Percentiles rank a stretch among this genome's conserved stretches.
phyloP scores from a whole-genome alignment of 108 stramenopile genomes.

The Skeletonema costatum region DNA sequence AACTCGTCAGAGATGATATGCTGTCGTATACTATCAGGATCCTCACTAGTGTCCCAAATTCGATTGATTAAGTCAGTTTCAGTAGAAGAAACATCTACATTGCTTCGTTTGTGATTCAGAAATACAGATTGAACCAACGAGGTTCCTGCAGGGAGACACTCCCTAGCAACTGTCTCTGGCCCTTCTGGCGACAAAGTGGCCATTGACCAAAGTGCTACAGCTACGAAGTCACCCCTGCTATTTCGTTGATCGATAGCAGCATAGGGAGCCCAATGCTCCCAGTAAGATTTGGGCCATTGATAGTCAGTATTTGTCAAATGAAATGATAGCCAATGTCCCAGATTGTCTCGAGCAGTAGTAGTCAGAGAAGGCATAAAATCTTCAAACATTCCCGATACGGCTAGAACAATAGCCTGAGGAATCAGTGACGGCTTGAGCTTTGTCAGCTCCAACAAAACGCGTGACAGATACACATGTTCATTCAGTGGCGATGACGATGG shows the following conservation, averaged over 20 bases:
- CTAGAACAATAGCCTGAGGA: constrained; percentile 73
- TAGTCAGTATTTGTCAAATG: constrained; percentile 84
- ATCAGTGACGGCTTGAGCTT: constrained; percentile 70
- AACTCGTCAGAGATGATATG: constrained; percentile 71
- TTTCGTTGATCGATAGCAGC: constrained; percentile 37
- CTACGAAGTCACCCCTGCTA: constrained; percentile 74
- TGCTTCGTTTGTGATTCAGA: constrained; percentile 29
- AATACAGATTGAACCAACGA: constrained; percentile 38
- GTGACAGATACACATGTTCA: constrained; percentile 60
- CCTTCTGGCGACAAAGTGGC: constrained; percentile 35
- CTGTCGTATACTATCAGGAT: constrained; percentile 53
- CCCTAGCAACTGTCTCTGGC: constrained; percentile 36
- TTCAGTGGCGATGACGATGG: constrained; percentile 38
- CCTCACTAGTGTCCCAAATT: constrained; percentile 63
- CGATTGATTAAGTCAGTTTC: constrained; percentile 59
- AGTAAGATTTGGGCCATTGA: constrained; percentile 85
- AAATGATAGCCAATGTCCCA: constrained; percentile 82
- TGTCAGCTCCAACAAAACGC: constrained; percentile 79
- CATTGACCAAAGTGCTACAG: constrained; percentile 39
- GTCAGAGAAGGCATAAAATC: constrained; percentile 80
- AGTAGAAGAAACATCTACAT: constrained; percentile 23
- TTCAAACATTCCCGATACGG: constrained; percentile 67
- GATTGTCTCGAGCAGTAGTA: constrained; percentile 68
- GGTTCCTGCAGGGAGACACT: constrained; percentile 51
- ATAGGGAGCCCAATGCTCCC: constrained; percentile 81